Base-by-base conservation (phyloP, 1,284 basidiomycete genomes). In the Pseudozyma thailandica region DNA sequence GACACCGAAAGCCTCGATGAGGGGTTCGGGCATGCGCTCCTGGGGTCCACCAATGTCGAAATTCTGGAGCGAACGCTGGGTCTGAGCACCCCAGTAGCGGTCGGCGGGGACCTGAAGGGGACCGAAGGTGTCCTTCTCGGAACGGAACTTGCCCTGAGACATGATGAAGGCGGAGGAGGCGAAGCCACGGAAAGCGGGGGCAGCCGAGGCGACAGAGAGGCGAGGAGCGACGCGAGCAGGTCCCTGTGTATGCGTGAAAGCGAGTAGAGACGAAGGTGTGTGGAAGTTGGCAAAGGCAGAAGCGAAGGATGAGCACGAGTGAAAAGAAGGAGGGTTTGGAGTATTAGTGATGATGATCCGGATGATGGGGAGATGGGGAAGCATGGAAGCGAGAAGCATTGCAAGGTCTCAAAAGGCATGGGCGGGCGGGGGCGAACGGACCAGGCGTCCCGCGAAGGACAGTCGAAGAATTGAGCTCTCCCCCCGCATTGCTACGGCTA, bases 81-180 rank as follows among this genome's bases (percentile, higher is more conserved):
- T 99, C 86, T 98, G 96, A 18, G 95, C 95, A 66, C 96, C 96
- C 94, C 95, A 99, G 86, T 98, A 98, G 56, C 91, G 89, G 81
- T 98, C 92, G 21, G 91, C 89, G 37, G 96, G 95, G 45, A 99
- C 96, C 80, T 92, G 87, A 54, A 99, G 88, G 56, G 93, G 91
- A 47, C 93, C 93, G 82, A 95, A 95, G 5, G 93, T 94, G 84
- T 95, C 93, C 65, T 70, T 74, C 57, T 81, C 79, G 50, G 57
- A 53, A 41, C 79, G 75, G 68, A 70, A 76, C 54, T 73, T 73
- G 51, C 47, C 55, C 52, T 70, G 60, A 16, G 60, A 63, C 66
- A 70, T 70, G 53, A 41, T 41, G 60, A 62, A 50, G 46, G 60
- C 53, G 39, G 62, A 54, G n/a, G 66, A 74, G 33, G 56, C 63